Evolutionary conservation across 805 yeast genomes (phyloP), one percentile per base, ranked within the genome.

Genomic region (Cyberlindnera saturnus): DNA sequence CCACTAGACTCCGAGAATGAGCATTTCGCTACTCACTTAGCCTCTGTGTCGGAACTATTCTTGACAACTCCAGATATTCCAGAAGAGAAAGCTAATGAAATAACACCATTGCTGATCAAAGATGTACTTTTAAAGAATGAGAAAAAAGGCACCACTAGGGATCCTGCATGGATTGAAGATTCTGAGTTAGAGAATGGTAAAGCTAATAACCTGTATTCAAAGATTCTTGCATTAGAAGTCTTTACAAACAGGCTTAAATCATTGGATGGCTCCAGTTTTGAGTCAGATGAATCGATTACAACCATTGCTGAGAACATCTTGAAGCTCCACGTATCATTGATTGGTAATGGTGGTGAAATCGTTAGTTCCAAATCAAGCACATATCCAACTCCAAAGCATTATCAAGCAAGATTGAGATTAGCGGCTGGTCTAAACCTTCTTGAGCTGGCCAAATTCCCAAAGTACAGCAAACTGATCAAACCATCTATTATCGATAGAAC

Each of bases 321-420:
- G 47, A 85, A 82, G 52, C 63, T 88, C 23, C 67, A 88, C 28
- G 68, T 77, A 30, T 77, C 88, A 1, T 66, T 86, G 30, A 75
- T 88, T 39, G 77, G 80, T 1, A 82, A 82, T 57, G 84, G 85
- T 36, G 96, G 96, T 26, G 96, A 89, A 54, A 72, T 88, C 29
- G 76, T 81, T 3, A 49, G 74, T 41, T 47, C 58, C 19, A 69
- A 70, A 42, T 52, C 70, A 5, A 65, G 61, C 9, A 62, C 64
- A 15, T 69, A 62, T 51, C 81, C 84, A 14, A 84, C 95, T 0
- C 95, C 96, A 4, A 65, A 58, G 20, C 64, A 65, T 31, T 80
- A 66, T 55, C 83, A 82, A 56, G 71, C 80, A 45, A 74, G 77
- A 48, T 61, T 88, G 39, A 70, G 95, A 51, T 64, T 86, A 10